Evolutionary conservation across 31 red algal species (phyloP), one percentile per base, ranked within the genome.

Genomic region (Porphyra umbilicalis): DNA sequence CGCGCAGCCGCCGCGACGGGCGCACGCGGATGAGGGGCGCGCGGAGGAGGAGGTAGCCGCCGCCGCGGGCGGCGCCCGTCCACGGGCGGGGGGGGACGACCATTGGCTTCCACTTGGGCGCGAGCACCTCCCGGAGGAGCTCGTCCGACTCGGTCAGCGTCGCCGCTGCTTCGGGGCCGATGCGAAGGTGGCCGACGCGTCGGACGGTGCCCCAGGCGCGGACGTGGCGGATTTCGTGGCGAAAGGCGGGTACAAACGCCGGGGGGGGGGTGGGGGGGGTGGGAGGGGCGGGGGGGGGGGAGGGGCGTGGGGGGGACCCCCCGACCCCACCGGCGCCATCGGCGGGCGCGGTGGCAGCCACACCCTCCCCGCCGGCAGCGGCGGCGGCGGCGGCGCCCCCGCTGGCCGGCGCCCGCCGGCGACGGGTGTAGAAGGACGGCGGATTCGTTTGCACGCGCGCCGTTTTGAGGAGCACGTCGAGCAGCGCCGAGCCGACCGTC

Each of bases 21-120:
- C 81, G 81, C 31, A 83, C 74, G n/a, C 93, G 81, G 33, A 95
- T 85, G 42, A 95, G 39, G 75, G 67, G 80, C 15, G 81, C 80
- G 32, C 35, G 83, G 35, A 84, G 83, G 8, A 81, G 80, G 25
- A 95, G 76, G 34, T 92, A 96, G 25, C 84, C 75, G n/a, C n/a
- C n/a, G 20, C 85, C 74, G 33, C 67, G 75, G 16, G 33, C 76
- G 36, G 94, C 83, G 16, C 85, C 78, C 11, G 76, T 79, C 94
- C 94, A 96, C 34, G 94, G 94, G n/a, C 85, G 84, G 13, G 94
- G 94, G 2, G 88, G 87, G 10, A 93, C 91, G 35, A 93, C 38
- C 90, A 97, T 97, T 34, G 95, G 95, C 36, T 91, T 85, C 77
- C 80, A 86, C n/a, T 88, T 89, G 11, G 95, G 95, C 10, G 57